These are phyloP conservation scores for Colletotrichum zoysiae DNA, from an alignment of 2,329 filamentous ascomycete genomes.

Conservation along the genomic window DNA sequence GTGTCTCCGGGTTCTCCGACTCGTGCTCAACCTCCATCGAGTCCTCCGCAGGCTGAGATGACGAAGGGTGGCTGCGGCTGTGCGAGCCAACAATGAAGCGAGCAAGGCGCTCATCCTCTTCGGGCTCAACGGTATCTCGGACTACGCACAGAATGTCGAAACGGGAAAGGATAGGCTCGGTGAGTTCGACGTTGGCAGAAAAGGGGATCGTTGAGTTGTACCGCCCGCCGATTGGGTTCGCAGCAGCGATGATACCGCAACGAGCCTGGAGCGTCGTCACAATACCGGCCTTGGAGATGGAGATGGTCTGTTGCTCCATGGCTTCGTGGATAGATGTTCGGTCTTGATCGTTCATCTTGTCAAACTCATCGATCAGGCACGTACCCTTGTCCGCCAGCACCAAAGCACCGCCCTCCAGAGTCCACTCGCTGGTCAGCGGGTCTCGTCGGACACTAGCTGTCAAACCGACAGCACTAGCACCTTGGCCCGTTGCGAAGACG, in stretches of 20 bases:
- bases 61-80: conserved; percentile 83
- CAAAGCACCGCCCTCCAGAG: conserved; percentile 92
- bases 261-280: conserved; percentile 96
- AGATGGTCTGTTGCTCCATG: conserved; percentile 99
- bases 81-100: conserved; percentile 96
- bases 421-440: conserved; percentile 96
- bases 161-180: conserved; percentile 96
- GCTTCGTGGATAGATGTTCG: conserved; percentile 98
- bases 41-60: conserved; percentile 62
- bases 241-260: conserved; percentile 95
- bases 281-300: conserved; percentile 98
- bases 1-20: conserved; percentile 57
- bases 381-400: conserved; percentile 95
- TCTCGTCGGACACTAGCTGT: conserved; percentile 97
- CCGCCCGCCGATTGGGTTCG: conserved; percentile 94
- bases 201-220: conserved; percentile 98
- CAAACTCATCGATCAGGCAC: conserved; percentile 97
- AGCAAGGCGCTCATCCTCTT: conserved; percentile 91
- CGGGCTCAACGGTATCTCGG: conserved; percentile 92
- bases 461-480: conserved; percentile 96
- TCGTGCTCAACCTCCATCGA: conserved; percentile 75
- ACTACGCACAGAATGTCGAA: conserved; percentile 98
- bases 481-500: conserved; percentile 97
- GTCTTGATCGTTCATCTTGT: conserved; percentile 99
- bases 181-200: conserved; percentile 95